Conservation (phyloP, 2,329 filamentous ascomycete genomes). For the Torrubiellomyces zombiae region DNA sequence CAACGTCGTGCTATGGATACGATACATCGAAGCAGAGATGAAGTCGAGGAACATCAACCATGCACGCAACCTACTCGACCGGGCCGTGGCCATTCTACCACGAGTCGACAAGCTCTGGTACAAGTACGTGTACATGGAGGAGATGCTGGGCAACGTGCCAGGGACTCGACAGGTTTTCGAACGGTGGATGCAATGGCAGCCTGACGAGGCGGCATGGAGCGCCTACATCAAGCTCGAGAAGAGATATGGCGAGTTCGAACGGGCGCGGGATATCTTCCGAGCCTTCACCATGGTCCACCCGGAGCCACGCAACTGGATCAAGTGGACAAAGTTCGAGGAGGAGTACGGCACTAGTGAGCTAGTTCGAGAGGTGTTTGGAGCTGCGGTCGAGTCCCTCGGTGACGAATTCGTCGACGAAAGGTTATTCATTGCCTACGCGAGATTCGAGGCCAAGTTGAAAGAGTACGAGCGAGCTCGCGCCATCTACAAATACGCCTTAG, state of each 20-base stretch:
- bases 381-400: constrained; percentile 73
- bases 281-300: constrained; percentile 86
- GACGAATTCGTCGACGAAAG: constrained; percentile 95
- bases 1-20: constrained; percentile 72
- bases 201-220: constrained; percentile 87
- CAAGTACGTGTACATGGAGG: constrained; percentile 98
- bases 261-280: constrained; percentile 79
- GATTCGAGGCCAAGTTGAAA: constrained; percentile 86
- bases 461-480: constrained; percentile 86
- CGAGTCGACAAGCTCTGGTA: constrained; percentile 96
- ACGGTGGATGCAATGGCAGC: constrained; percentile 97
- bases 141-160: constrained; percentile 87
- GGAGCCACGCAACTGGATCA: constrained; percentile 94
- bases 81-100: constrained; percentile 82
- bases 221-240: constrained; percentile 97
- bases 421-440: constrained; percentile 88
- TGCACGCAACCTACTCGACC: constrained; percentile 82
- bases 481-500: constrained; percentile 93
- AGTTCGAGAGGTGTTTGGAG: constrained; percentile 81
- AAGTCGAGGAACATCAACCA: constrained; percentile 88
- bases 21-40: constrained; percentile 95
- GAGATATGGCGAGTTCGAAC: constrained; percentile 78
- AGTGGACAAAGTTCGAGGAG: constrained; percentile 95
- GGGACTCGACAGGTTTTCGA: constrained; percentile 91
- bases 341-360: constrained; percentile 84